These are phyloP conservation scores for Piper betle DNA, from an alignment of 164 flowering plant genomes.

Conservation along the genomic window DNA sequence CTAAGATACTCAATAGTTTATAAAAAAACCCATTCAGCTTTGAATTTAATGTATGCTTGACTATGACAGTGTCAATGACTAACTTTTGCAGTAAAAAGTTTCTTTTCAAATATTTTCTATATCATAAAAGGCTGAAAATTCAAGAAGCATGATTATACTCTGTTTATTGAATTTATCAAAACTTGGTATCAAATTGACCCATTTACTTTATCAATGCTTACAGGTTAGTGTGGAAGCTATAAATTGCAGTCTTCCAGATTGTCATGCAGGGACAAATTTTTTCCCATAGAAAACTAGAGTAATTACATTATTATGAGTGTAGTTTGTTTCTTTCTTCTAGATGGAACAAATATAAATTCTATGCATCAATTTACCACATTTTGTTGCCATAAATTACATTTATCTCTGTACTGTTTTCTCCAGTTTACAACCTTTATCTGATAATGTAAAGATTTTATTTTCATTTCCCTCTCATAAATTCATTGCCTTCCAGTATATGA, in stretches of 20 bases:
- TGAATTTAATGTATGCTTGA: not conserved
- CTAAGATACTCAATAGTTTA: not conserved
- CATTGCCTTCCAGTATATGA: too few relatives aligned
- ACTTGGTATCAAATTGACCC: not conserved
- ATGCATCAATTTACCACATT: too few relatives aligned
- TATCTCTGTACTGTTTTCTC: too few relatives aligned
- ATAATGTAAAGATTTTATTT: too few relatives aligned
- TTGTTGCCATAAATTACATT: too few relatives aligned
- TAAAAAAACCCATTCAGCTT: not conserved
- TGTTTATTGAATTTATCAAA: not conserved
- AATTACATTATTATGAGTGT: too few relatives aligned
- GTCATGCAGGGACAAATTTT: not conserved
- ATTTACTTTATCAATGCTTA: constrained; percentile 1
- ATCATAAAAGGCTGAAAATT: not conserved
- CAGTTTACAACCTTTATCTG: too few relatives aligned
- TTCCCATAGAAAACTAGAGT: too few relatives aligned
- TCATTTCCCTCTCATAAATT: too few relatives aligned
- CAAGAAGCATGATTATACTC: not conserved
- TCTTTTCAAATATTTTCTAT: not conserved
- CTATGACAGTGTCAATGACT: not conserved
- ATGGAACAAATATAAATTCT: too few relatives aligned
- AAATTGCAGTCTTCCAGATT: not conserved
- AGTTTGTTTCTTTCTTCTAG: too few relatives aligned
- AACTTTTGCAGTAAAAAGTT: too few relatives aligned
- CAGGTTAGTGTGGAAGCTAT: not conserved